Evolutionary conservation across 2,329 filamentous ascomycete species (phyloP), one percentile per base, ranked within the genome.

Genomic region (Ramularia endophylla): DNA sequence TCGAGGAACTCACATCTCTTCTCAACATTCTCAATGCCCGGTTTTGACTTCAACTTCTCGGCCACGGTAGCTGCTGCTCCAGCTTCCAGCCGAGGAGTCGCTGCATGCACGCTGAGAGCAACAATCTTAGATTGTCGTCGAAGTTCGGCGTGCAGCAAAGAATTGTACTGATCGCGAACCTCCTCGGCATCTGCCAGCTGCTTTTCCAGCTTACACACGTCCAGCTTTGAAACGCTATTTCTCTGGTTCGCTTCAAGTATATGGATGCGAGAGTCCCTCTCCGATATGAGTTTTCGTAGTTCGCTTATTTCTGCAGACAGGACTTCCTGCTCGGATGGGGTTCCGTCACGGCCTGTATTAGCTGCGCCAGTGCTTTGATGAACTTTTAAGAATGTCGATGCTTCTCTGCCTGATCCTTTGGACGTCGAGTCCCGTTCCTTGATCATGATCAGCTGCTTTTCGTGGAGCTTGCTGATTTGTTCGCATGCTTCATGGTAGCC

Each of bases 61-160:
- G 42, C 15, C 7, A 48, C 12, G 17, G 36, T 27, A 3, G 19
- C 17, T 11, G 40, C n/a, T 22, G 48, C 46, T 29, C 52, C 47
- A 6, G 30, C 43, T 15, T 47, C 35, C 13, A 57, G 35, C 19
- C 50, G 25, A 4, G 52, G 50, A 8, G 44, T 50, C 8, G 30
- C 29, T 8, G 39, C 12, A 7, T 44, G 36, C 2, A 30, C 22
- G n/a, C 45, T 44, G 15, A 49, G 36, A 7, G 46, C 40, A 15
- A 47, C 46, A 6, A 27, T 15, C 20, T 47, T 46, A 17, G 61
- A 61, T 45, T 68, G 61, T 15, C 58, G 61, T 30, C 65, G 56
- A 22, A 70, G 60, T 40, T 70, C 66, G 0, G 59, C 54, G 22
- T 68, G 59, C 5, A 70, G 50, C 2, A 71, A 53, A 1, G 61